phyloP scores from a whole-genome alignment of 768 basidiomycete species.

The Trametes elegans region DNA sequence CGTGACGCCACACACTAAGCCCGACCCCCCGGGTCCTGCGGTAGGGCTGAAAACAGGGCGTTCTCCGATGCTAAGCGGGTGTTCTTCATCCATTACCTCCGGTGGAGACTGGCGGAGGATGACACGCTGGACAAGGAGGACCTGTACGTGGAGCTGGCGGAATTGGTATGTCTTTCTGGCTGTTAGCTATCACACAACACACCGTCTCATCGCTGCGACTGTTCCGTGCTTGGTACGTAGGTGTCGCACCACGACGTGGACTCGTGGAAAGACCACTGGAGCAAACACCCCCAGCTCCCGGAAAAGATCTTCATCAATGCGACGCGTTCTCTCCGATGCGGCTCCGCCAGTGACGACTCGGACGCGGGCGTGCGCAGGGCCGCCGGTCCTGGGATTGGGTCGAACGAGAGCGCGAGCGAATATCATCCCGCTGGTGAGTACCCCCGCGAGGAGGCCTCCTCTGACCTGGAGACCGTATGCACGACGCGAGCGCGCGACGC shows the following conservation, averaged over 20 bases:
- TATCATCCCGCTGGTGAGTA: too few species aligned
- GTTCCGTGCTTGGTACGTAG: too few species aligned
- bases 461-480: too few species aligned
- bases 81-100: constrained; percentile 8
- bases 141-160: neutral
- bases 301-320: constrained; percentile 1
- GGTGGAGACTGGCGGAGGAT: neutral
- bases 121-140: neutral
- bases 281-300: neutral
- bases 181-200: neutral
- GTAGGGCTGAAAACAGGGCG: too few species aligned
- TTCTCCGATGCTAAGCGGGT: constrained; percentile 4
- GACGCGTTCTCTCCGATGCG: neutral
- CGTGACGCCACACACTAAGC: neutral
- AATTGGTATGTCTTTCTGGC: neutral
- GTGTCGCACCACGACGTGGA: neutral
- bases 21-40: too few species aligned
- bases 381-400: neutral
- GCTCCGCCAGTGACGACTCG: neutral
- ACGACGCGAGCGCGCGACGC: too few species aligned
- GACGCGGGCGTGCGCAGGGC: neutral
- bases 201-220: neutral
- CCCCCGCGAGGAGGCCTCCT: too few species aligned
- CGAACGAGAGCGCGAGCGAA: neutral
- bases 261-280: constrained; percentile 8